Percentiles rank a stretch among this genome's conserved stretches.
Conservation (phyloP, 139 green algal genomes). For the Edaphochlamys debaryana region DNA sequence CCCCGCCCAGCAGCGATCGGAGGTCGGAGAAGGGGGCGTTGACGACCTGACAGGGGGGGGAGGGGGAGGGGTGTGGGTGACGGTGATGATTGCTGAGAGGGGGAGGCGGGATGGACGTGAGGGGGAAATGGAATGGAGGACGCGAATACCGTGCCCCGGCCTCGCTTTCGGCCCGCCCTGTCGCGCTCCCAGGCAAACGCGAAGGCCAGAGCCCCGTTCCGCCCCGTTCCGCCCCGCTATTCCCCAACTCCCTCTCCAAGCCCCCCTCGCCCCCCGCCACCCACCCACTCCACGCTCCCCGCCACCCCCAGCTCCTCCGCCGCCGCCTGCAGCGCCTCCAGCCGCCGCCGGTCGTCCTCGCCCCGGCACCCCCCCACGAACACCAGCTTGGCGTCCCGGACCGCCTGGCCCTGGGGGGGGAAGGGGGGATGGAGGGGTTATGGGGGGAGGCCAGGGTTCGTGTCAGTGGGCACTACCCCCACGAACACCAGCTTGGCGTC, state of each 20-base stretch:
- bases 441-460: too few relatives aligned
- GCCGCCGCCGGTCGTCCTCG: constrained; percentile 64
- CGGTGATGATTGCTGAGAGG: background rate
- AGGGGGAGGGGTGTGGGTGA: background rate
- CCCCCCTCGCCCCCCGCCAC: background rate
- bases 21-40: constrained; percentile 84
- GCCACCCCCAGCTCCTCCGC: constrained; percentile 55
- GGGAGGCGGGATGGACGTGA: background rate
- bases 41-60: constrained; percentile 46
- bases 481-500: constrained; percentile 77
- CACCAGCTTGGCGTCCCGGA: constrained; percentile 74
- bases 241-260: background rate
- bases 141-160: too few relatives aligned
- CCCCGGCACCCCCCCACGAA: constrained; percentile 82
- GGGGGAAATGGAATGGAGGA: background rate
- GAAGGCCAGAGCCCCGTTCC: too few relatives aligned
- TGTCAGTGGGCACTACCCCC: constrained; percentile 80
- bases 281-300: constrained; percentile 25
- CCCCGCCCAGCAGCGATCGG: constrained; percentile 75
- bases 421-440: too few relatives aligned
- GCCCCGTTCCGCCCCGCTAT: background rate
- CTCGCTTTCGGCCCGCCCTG: too few relatives aligned
- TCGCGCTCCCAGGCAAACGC: too few relatives aligned
- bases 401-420: constrained; percentile 42
- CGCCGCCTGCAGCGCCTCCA: constrained; percentile 64